phyloP scores from a whole-genome alignment of 148 eudicot species.

The Chenopodium formosanum region DNA sequence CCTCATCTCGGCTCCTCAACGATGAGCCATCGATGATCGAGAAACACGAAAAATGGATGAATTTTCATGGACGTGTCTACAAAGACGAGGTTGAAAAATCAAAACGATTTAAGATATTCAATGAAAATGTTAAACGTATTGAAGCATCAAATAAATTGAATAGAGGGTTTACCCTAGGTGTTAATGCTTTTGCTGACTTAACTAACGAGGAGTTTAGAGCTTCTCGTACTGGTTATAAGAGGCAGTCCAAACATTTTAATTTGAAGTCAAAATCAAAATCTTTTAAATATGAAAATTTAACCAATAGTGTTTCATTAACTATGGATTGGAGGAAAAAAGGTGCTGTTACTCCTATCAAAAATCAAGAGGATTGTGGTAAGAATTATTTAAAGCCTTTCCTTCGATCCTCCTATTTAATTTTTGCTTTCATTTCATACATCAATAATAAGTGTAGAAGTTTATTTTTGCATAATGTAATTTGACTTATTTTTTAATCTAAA shows the following conservation, averaged over 20 bases:
- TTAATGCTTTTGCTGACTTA: conserved; percentile 60
- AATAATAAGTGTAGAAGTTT: too few species aligned
- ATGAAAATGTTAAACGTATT: conserved; percentile 46
- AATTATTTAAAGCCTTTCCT: too few species aligned
- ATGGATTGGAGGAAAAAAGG: conserved; percentile 63
- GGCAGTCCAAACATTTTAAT: background rate
- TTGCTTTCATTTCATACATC: background rate
- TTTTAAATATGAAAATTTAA: conserved; percentile 45
- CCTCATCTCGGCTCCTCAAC: conserved; percentile 33
- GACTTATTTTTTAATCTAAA: too few species aligned
- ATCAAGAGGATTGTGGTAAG: conserved; percentile 63
- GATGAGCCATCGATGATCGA: conserved; percentile 33
- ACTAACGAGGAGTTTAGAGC: conserved; percentile 57
- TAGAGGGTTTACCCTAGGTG: conserved; percentile 37
- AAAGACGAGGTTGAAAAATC: conserved; percentile 42
- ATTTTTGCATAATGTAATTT: too few species aligned
- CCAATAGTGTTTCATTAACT: conserved; percentile 7
- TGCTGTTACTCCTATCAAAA: conserved; percentile 54
- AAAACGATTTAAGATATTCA: conserved; percentile 45
- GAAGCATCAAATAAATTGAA: conserved; percentile 38
- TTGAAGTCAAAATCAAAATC: conserved; percentile 14
- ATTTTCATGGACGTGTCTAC: conserved; percentile 52
- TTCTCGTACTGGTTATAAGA: conserved; percentile 43
- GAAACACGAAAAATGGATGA: conserved; percentile 60
- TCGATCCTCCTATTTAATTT: too few species aligned